Evolutionary conservation across 2,329 filamentous ascomycete genomes (phyloP).

Genomic region (Fusarium zealandicum): DNA sequence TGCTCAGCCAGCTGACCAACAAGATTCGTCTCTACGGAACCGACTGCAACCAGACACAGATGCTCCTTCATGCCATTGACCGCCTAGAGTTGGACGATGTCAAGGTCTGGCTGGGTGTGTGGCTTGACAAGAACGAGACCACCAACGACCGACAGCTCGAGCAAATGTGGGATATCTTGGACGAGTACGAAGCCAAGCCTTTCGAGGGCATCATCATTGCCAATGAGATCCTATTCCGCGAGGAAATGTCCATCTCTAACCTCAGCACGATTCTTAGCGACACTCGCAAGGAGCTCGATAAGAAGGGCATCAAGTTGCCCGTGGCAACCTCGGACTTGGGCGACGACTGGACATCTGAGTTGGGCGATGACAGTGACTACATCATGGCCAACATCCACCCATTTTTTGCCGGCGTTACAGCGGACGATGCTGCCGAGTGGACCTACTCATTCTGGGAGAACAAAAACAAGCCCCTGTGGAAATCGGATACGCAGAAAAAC

Average conservation of each 20-base stretch:
- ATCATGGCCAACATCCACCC: slow-evolving; percentile 98
- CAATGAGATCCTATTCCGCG: slow-evolving; percentile 79
- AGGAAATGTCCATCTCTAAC: slow-evolving; percentile 72
- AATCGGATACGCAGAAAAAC: slow-evolving; percentile 69
- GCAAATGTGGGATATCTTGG: slow-evolving; percentile 85
- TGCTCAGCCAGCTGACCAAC: slow-evolving; percentile 89
- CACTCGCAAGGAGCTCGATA: slow-evolving; percentile 76
- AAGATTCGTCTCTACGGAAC: slow-evolving; percentile 90
- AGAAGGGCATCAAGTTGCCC: slow-evolving; percentile 71
- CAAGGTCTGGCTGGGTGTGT: slow-evolving; percentile 94
- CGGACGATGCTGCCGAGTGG: slow-evolving; percentile 75
- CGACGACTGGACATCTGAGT: slow-evolving; percentile 78
- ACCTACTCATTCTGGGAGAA: slow-evolving; percentile 82
- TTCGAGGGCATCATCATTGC: slow-evolving; percentile 86
- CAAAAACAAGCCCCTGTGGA: slow-evolving; percentile 71
- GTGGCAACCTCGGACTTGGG: slow-evolving; percentile 90
- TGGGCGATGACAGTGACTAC: slow-evolving; percentile 78
- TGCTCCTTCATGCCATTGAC: slow-evolving; percentile 85
- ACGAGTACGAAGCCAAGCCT: slow-evolving; percentile 68
- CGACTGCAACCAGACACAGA: slow-evolving; percentile 96
- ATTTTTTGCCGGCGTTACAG: slow-evolving; percentile 84
- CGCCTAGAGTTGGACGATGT: slow-evolving; percentile 74
- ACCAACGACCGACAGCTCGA: slow-evolving; percentile 83
- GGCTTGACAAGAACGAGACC: slow-evolving; percentile 83
- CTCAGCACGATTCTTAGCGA: slow-evolving; percentile 70